Evolutionary conservation across 768 basidiomycete genomes (phyloP).

Genomic region (Phanerochaete carnosa): DNA sequence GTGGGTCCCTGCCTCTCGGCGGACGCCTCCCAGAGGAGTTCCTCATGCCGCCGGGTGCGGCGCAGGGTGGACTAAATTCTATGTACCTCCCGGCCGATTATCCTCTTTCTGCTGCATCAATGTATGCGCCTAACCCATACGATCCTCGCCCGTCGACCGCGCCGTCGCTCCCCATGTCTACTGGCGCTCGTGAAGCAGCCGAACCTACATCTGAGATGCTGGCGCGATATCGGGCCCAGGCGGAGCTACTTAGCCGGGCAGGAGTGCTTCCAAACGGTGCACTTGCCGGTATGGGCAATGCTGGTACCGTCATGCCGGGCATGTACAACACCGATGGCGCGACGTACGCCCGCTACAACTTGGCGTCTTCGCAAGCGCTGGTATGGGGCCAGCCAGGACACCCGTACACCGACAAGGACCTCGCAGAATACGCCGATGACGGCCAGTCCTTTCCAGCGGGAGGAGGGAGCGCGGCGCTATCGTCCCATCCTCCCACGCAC

Average conservation of each 20-base stretch:
- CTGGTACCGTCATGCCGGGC: background rate
- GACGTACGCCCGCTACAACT: background rate
- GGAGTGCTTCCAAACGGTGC: constrained; percentile 23
- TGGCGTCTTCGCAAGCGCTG: constrained; percentile 6
- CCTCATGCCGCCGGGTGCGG: constrained; percentile 34
- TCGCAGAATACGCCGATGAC: constrained; percentile 1
- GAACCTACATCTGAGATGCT: constrained; percentile 34
- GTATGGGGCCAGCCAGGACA: constrained; percentile 3
- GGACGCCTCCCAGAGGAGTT: constrained; percentile 38
- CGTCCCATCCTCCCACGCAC: constrained; percentile 14
- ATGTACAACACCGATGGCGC: constrained; percentile 6
- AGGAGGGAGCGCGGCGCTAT: constrained; percentile 16
- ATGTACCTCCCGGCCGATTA: constrained; percentile 25
- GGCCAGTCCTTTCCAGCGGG: constrained; percentile 12
- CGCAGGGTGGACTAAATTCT: constrained; percentile 26
- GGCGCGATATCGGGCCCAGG: constrained; percentile 45
- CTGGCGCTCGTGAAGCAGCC: constrained; percentile 6
- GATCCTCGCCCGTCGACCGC: background rate
- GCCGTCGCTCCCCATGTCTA: background rate
- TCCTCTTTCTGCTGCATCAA: constrained; percentile 25
- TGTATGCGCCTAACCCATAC: constrained; percentile 20
- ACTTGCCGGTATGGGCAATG: background rate
- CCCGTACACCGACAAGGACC: background rate
- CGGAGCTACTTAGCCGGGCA: constrained; percentile 39
- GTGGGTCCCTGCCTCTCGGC: constrained; percentile 15